Conservation (phyloP, 345 rosid genomes). For the Eucalyptus polybractea region DNA sequence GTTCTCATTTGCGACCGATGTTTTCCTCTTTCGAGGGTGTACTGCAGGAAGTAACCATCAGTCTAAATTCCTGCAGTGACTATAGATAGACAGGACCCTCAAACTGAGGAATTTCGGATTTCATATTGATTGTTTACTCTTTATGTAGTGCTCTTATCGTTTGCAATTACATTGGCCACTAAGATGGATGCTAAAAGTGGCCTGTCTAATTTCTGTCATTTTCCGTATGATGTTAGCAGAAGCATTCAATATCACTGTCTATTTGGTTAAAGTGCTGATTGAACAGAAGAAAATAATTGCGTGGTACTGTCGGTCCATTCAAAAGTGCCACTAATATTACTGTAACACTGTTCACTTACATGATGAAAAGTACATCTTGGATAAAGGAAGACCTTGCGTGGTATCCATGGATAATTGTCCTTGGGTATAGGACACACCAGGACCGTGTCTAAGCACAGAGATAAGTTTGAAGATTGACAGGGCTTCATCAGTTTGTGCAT, state of each 20-base stretch:
- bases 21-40: background rate
- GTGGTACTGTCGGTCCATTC: background rate
- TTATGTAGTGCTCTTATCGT: background rate
- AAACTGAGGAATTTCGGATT: background rate
- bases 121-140: background rate
- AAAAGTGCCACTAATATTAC: background rate
- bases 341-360: background rate
- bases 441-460: background rate
- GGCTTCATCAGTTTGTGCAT: background rate
- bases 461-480: background rate
- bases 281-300: background rate
- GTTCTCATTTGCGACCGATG: background rate
- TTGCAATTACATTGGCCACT: background rate
- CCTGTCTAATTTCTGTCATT: background rate
- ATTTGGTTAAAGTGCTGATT: background rate
- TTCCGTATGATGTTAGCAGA: background rate
- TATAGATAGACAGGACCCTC: background rate
- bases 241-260: background rate
- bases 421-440: background rate
- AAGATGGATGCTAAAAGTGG: background rate
- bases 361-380: background rate
- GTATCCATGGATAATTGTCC: background rate
- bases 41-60: background rate
- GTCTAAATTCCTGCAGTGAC: background rate
- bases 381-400: background rate